Conservation (phyloP, 139 green algal genomes). For the Diplosphaera chodatii region DNA sequence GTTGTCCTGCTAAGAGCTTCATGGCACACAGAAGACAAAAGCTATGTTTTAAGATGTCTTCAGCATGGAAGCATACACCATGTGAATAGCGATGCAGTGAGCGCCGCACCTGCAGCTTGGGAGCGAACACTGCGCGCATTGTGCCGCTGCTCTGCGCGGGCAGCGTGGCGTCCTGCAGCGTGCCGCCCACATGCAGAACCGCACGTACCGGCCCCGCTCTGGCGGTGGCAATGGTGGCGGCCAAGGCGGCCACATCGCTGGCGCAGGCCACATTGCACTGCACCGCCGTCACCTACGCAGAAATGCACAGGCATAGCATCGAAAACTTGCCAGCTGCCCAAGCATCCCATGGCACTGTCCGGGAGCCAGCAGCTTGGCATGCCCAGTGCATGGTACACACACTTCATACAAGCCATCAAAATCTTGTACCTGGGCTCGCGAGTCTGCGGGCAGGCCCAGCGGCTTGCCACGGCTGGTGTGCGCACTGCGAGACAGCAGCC, state of each 20-base stretch:
- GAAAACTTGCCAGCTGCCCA: no score
- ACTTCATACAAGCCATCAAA: neutral
- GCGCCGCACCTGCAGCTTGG: constrained; percentile 28
- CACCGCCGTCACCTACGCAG: neutral
- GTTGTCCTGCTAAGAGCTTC: no score
- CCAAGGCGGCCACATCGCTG: neutral
- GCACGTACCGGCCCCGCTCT: neutral
- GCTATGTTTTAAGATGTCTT: no score
- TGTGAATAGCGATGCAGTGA: neutral
- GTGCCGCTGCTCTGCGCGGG: constrained; percentile 27
- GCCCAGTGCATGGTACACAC: no score
- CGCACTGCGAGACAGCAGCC: neutral
- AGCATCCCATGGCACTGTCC: no score
- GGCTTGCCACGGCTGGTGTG: no score
- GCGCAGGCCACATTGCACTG: neutral
- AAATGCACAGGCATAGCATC: no score
- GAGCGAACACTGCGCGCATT: constrained; percentile 24
- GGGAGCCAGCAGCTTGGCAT: no score
- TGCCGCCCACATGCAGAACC: constrained; percentile 57
- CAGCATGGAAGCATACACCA: no score
- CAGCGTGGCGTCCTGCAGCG: constrained; percentile 46
- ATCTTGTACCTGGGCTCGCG: neutral
- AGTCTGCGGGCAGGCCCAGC: neutral
- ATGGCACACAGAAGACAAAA: no score
- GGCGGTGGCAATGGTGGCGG: neutral